A percentile compares a stretch with the other conserved stretches of the same genome.
These are phyloP conservation scores for Pichia sp. DNA, from an alignment of 1,139 yeast species.

Conservation along the genomic window DNA sequence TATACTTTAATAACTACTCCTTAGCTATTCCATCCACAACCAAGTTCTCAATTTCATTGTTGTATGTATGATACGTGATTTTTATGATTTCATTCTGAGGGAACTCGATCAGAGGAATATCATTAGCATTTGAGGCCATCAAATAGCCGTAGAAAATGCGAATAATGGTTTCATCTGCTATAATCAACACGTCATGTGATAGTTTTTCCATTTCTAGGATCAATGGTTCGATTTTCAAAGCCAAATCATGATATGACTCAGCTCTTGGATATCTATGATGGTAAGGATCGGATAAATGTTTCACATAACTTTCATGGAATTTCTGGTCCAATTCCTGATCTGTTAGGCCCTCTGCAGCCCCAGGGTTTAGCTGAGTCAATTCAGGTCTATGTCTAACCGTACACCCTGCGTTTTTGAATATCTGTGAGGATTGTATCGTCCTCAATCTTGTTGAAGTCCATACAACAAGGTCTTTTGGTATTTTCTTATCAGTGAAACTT, in stretches of 20 bases:
- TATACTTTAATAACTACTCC: background rate
- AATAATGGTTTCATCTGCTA: slow-evolving; percentile 89
- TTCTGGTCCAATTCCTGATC: slow-evolving; percentile 53
- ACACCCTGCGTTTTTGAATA: slow-evolving; percentile 54
- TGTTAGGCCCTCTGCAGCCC: slow-evolving; percentile 69
- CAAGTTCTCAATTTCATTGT: slow-evolving; percentile 62
- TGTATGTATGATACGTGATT: slow-evolving; percentile 82
- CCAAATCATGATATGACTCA: slow-evolving; percentile 93
- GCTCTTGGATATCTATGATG: slow-evolving; percentile 90
- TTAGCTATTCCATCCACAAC: slow-evolving; percentile 31
- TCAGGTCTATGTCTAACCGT: slow-evolving; percentile 72
- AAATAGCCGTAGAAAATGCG: slow-evolving; percentile 88
- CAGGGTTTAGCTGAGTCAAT: slow-evolving; percentile 84
- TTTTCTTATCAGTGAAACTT: slow-evolving; percentile 35
- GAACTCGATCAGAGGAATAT: slow-evolving; percentile 74
- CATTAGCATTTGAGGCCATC: slow-evolving; percentile 86
- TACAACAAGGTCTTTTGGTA: slow-evolving; percentile 55
- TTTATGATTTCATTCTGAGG: slow-evolving; percentile 82
- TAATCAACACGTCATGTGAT: slow-evolving; percentile 80
- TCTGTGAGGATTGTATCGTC: slow-evolving; percentile 73
- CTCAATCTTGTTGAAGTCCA: slow-evolving; percentile 92
- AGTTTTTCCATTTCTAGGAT: slow-evolving; percentile 89
- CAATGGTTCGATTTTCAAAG: slow-evolving; percentile 89
- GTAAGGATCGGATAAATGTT: slow-evolving; percentile 73
- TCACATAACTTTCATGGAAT: slow-evolving; percentile 68